Base-by-base conservation (phyloP, 1,284 basidiomycete genomes). In the Lignosus rhinocerotis region DNA sequence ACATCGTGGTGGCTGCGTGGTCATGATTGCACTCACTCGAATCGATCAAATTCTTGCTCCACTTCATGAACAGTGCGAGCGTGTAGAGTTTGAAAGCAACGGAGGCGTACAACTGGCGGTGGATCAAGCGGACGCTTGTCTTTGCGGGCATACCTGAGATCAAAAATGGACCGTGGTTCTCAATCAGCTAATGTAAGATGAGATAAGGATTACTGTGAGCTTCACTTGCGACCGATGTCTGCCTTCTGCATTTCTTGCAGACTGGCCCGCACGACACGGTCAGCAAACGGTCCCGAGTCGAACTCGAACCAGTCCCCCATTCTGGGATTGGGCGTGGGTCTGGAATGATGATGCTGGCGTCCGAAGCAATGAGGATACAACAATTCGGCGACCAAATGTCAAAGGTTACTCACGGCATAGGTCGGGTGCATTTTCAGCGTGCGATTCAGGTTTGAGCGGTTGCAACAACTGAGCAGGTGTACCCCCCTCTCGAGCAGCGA, bases 91-190 rank as follows among this genome's bases (percentile, higher is more conserved):
- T 65, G 42, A 36, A 51, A 62, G 33, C 75, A 64, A n/a, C 68
- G 67, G 21, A 76, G 65, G 32, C 68, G 66, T 1, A 76, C 73
- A 38, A 78, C 76, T 2, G 77, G 77, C 0, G 78, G 78, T 1
- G 78, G 78, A 56, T 79, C 76, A 30, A 77, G 69, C 2, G 76
- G 75, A 19, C 77, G 66, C n/a, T 76, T 69, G 60, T 78, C 77
- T 32, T 75, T 73, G 55, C 71, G 71, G 0, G 58, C 64, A 33
- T 75, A 78, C 60, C 76, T 78, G 49, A 8, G 17, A 14, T 10
- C 30, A 32, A 12, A 34, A 54, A 49, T 55, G 41, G 2, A 25
- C 25, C 25, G 25, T 25, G 2, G 25, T 25, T 25, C 25, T 25
- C 25, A 4, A 25, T 25, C 25, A 25, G 25, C 25, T 25, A 25